Percentiles rank a stretch among this genome's conserved stretches.
phyloP scores from a whole-genome alignment of 2,329 filamentous ascomycete species.

The Saccharata proteae region DNA sequence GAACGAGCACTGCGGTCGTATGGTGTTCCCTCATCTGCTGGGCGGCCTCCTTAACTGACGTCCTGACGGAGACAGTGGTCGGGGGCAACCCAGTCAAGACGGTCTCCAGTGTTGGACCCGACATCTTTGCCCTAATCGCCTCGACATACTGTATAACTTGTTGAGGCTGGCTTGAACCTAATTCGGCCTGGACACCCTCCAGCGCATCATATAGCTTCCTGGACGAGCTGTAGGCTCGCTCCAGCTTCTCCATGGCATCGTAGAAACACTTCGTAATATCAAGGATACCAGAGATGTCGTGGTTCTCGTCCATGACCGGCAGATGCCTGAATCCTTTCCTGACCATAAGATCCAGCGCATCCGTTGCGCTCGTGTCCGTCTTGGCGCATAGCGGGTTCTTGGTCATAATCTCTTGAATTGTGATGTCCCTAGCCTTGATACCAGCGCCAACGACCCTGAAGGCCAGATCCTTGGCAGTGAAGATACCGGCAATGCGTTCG shows the following conservation, averaged over 20 bases:
- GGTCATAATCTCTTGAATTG: constrained; percentile 98
- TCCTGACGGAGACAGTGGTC: constrained; percentile 88
- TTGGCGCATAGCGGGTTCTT: constrained; percentile 96
- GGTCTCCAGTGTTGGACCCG: constrained; percentile 87
- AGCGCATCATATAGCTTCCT: constrained; percentile 94
- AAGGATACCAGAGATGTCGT: constrained; percentile 94
- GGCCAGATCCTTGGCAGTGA: constrained; percentile 95
- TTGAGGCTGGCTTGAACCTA: constrained; percentile 90
- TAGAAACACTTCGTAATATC: constrained; percentile 99
- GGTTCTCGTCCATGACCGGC: constrained; percentile 99
- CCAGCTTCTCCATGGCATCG: constrained; percentile 98
- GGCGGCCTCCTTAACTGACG: constrained; percentile 91
- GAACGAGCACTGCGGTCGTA: constrained; percentile 89
- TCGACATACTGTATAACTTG: constrained; percentile 99
- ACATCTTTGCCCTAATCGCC: constrained; percentile 91
- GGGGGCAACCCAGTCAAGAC: constrained; percentile 87
- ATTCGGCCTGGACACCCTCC: constrained; percentile 93
- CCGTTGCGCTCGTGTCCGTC: constrained; percentile 95
- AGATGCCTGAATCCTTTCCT: constrained; percentile 94
- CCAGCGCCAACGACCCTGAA: constrained; percentile 92
- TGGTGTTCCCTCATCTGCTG: constrained; percentile 98
- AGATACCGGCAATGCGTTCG: constrained; percentile 95
- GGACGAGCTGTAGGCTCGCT: constrained; percentile 95
- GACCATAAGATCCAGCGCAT: constrained; percentile 96
- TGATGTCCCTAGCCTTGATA: constrained; percentile 77